Conservation (phyloP, 2,329 filamentous ascomycete genomes). For the Diaporthe aspalathi region DNA sequence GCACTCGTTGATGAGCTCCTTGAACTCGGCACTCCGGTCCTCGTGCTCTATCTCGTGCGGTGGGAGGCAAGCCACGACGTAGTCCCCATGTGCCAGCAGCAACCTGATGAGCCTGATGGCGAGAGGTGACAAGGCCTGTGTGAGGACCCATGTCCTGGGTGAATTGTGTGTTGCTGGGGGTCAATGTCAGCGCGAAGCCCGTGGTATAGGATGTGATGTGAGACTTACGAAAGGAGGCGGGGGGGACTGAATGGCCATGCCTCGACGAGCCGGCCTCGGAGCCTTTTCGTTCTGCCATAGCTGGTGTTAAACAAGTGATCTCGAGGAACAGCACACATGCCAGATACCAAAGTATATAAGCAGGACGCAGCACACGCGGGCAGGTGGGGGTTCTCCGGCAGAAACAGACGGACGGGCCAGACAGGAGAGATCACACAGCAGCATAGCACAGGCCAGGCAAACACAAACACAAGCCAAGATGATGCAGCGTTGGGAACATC, state of each 20-base stretch:
- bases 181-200: constrained; percentile 48
- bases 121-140: constrained; percentile 85
- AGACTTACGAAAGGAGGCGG: constrained; percentile 64
- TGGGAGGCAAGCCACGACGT: constrained; percentile 85
- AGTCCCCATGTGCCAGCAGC: constrained; percentile 91
- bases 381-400: constrained; percentile 6
- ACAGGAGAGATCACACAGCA: constrained; percentile 38
- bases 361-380: constrained; percentile 5
- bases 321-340: constrained; percentile 33
- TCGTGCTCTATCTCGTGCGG: constrained; percentile 83
- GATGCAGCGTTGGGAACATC: constrained; percentile 34
- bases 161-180: constrained; percentile 72
- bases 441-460: constrained; percentile 38
- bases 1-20: constrained; percentile 79
- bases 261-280: constrained; percentile 56
- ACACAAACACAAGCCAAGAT: constrained; percentile 40
- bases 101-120: constrained; percentile 84
- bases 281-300: constrained; percentile 59
- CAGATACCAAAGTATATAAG: constrained; percentile 28
- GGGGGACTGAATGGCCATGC: constrained; percentile 57
- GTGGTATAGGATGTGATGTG: constrained; percentile 22
- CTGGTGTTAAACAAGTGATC: constrained; percentile 36
- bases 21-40: constrained; percentile 80
- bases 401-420: constrained; percentile 24
- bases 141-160: constrained; percentile 93